Evolutionary conservation across 2,329 filamentous ascomycete genomes (phyloP), one percentile per base, ranked within the genome.

Genomic region (Fusarium miscanthi): DNA sequence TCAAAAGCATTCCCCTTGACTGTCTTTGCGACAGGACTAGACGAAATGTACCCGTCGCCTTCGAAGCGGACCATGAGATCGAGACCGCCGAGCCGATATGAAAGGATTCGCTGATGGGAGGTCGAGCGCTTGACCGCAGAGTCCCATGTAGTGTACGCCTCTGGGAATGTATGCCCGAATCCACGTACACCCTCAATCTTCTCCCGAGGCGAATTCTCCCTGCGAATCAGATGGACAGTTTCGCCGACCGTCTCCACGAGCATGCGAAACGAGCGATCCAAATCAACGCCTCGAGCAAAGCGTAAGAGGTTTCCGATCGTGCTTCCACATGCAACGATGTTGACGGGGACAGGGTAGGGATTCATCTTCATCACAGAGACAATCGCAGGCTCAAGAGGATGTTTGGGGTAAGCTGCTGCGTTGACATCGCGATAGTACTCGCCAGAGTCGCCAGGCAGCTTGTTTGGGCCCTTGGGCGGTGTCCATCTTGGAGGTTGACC

Each of bases 101-200:
- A 79, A 2, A 93, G 74, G 12, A 93, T 75, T 4, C 91, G 84
- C 75, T 93, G 90, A 67, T 93, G 89, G 0, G 88, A 89, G 3
- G 80, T 81, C 0, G 90, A 93, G 1, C 84, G 83, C 49, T 83
- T 84, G 1, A 89, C 86, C 2, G 84, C 84, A 1, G 73, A 16
- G 14, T 87, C 86, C 90, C 91, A 93, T 0, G 84, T 88, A 0
- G 92, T 93, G 74, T 92, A 90, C 2, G 84, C 84, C 52, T 92
- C 89, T 0, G 89, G 89, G 70, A 94, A 93, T 0, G 88, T 85
- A 72, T 93, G 90, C 0, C 91, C 91, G 72, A 85, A 92, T 0
- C 91, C 92, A 21, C 74, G 73, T 0, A 93, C 80, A n/a, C 83
- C 83, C 0, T 80, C 72, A 9, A 93, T 89, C 0, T 84, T 76